Base-by-base conservation (phyloP, 148 eudicot genomes). In the Nepenthes mirabilis region DNA sequence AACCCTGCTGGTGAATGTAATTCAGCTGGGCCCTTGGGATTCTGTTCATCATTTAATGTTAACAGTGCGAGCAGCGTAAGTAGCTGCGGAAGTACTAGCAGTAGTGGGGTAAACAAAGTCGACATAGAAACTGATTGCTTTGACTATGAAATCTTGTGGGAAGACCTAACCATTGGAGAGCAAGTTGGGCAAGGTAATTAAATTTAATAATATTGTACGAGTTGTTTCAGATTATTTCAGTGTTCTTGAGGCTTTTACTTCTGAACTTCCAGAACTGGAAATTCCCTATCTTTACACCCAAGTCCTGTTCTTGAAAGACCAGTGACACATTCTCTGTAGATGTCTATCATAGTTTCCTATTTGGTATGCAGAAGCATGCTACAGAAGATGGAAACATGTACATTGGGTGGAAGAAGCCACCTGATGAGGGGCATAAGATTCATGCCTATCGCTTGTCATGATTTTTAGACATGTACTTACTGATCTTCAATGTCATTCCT, bases 111-210 rank as follows among this genome's bases (percentile, higher is more conserved):
- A 61, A 89, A 93, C 78, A 89, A 73, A 72, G 67, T 76, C 66
- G 99, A 93, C 58, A 55, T 70, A 47, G 96, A 88, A 52, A 69
- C 72, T 57, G 99, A 93, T 66, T 71, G 77, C 77, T 73, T 84
- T 72, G 97, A 93, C 70, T 86, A 79, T 63, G 99, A 93, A 80
- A 86, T 93, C 56, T 65, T 82, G 75, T 93, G 99, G 99, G 99
- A 93, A 74, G 99, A 93, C 63, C 79, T 93, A 74, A 82, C 89
- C 33, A 75, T 89, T 64, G 89, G 96, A 63, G 99, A 93, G 77
- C 96, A 86, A 68, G 80, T 93, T 68, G 99, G 99, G 50, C 99
- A 93, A 86, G 99, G 99, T 93, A 77, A 57, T 57, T 63, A 32
- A 47, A 10, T 35, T 32, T 48, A 4, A 40, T 40, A 8, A 40